Evolutionary conservation across 805 yeast genomes (phyloP), one percentile per base, ranked within the genome.

Genomic region (Ogataea zsoltii): DNA sequence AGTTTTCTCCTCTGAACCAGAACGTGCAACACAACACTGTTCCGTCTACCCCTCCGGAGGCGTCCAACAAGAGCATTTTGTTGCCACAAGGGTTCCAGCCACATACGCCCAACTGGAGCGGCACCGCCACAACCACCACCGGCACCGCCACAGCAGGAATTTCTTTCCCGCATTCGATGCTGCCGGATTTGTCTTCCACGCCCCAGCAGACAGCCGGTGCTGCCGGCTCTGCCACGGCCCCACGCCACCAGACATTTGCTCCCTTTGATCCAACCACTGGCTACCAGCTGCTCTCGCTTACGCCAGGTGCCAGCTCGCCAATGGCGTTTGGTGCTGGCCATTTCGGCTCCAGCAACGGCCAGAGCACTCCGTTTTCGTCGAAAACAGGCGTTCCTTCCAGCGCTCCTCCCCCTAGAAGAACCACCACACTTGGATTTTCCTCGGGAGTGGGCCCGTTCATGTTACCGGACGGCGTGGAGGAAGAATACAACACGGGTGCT

Each of bases 71-170:
- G 35, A 51, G 48, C 9, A 14, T 50, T 30, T 30, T 49, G 29
- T 33, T 45, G 38, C 50, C 47, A 25, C 50, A 45, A 18, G 45
- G 42, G 46, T 50, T 49, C 58, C 61, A 55, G 42, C 61, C 60
- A 33, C 54, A 48, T 28, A 70, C 75, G 13, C 75, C 75, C 12
- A 61, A 58, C 45, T 68, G 76, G 61, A 51, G 25, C 25, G 25
- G 25, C 25, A 21, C 62, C 28, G 50, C 48, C 30, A 34, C 54
- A 16, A n/a, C 51, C 40, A 44, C 38, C 19, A 53, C 48, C 30
- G 54, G 47, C 31, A 33, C 44, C 15, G 41, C 35, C n/a, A 52
- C 46, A 35, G 47, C 51, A 11, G 44, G 25, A 21, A 21, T 21
- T 21, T 21, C 56, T n/a, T 46, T 48, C 41, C 48, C 49, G 32